phyloP scores from a whole-genome alignment of 2,329 filamentous ascomycete genomes.

The Neonectria neomacrospora region DNA sequence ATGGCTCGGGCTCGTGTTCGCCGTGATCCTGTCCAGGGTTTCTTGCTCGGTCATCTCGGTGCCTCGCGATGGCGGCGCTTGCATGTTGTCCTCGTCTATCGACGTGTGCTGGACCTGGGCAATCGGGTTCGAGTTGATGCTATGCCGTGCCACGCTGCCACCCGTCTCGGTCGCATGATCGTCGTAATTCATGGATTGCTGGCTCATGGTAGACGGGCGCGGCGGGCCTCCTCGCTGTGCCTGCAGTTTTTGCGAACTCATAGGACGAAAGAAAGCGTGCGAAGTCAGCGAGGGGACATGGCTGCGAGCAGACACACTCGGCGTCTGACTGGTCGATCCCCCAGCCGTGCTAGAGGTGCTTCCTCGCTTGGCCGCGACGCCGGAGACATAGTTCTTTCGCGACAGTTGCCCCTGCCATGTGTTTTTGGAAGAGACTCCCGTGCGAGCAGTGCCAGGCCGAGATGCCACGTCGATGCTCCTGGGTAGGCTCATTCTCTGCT shows the following conservation, averaged over 20 bases:
- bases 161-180: slow-evolving; percentile 56
- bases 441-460: slow-evolving; percentile 65
- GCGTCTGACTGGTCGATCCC: slow-evolving; percentile 62
- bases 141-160: slow-evolving; percentile 62
- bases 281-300: slow-evolving; percentile 92
- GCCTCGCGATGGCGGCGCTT: slow-evolving; percentile 76
- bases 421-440: slow-evolving; percentile 54
- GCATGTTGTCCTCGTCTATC: slow-evolving; percentile 61
- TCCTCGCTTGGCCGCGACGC: slow-evolving; percentile 57
- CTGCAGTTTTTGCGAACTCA: slow-evolving; percentile 95
- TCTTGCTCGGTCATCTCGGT: slow-evolving; percentile 84
- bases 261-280: slow-evolving; percentile 92
- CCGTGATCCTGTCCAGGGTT: slow-evolving; percentile 74
- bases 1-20: slow-evolving; percentile 77
- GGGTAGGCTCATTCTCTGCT: slow-evolving; percentile 43
- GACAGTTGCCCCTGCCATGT: slow-evolving; percentile 67
- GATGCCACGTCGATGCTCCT: slow-evolving; percentile 58
- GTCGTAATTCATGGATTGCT: slow-evolving; percentile 51
- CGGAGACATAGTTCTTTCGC: slow-evolving; percentile 60
- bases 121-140: slow-evolving; percentile 64
- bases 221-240: slow-evolving; percentile 78
- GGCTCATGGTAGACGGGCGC: slow-evolving; percentile 56
- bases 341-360: slow-evolving; percentile 57
- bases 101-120: slow-evolving; percentile 46
- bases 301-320: slow-evolving; percentile 78